Percentiles rank a stretch among this genome's conserved stretches.
Conservation (phyloP, 106 monocot genomes). For the Dactylorhiza incarnata region DNA sequence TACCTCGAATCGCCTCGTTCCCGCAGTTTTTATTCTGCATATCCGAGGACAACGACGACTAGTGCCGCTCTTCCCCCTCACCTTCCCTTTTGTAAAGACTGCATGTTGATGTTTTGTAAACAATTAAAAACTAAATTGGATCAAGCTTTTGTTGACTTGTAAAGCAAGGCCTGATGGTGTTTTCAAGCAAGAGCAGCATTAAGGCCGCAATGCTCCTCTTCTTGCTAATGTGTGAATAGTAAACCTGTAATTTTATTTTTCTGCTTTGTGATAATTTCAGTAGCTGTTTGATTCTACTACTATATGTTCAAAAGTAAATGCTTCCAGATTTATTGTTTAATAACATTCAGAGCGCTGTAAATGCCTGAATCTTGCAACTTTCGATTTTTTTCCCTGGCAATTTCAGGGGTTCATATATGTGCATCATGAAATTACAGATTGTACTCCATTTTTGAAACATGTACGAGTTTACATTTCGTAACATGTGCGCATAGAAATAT, state of each 20-base stretch:
- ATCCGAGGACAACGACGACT: conserved; percentile 37
- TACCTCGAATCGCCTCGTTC: conserved; percentile 70
- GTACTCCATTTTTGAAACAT: no score
- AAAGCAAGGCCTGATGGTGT: background rate
- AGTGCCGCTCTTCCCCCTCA: background rate
- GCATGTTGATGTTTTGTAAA: background rate
- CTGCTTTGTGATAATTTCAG: background rate
- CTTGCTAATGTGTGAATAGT: conserved; percentile 2
- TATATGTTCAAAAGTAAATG: no score
- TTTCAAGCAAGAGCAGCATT: no score
- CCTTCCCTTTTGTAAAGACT: background rate
- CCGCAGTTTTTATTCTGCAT: conserved; percentile 69
- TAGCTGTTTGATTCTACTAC: background rate
- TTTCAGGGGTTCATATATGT: no score
- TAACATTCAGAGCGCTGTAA: no score
- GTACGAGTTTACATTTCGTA: no score
- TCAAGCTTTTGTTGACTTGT: conserved; percentile 7
- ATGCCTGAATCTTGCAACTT: no score
- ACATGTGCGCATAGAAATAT: no score
- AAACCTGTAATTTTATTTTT: conserved; percentile 1
- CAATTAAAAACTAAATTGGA: background rate
- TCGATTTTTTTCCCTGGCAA: no score
- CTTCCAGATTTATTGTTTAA: no score
- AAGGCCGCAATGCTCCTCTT: background rate
- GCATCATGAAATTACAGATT: no score